Percentiles rank a stretch among this genome's conserved stretches.
Conservation (phyloP, 2,329 filamentous ascomycete genomes). For the Cladosporium sp. region DNA sequence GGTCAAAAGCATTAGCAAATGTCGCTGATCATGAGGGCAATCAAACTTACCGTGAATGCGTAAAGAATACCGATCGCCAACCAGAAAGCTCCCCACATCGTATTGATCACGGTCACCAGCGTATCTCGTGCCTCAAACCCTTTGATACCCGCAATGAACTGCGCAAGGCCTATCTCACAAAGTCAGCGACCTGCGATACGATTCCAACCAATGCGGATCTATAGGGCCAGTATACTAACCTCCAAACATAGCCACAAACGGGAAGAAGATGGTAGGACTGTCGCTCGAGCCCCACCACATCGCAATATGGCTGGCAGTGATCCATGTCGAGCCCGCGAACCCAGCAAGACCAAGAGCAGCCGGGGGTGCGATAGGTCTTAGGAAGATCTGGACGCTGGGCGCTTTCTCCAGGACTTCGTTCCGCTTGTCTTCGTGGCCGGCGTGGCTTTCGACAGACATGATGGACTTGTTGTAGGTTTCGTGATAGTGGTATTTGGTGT, state of each 20-base stretch:
- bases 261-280: conserved; percentile 33
- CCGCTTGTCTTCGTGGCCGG: conserved; percentile 13
- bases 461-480: neutral
- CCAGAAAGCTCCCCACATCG: conserved; percentile 30
- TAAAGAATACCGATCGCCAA: conserved; percentile 27
- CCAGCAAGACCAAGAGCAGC: conserved; percentile 34
- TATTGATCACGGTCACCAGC: conserved; percentile 29
- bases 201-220: neutral
- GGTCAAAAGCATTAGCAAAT: neutral
- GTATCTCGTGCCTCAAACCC: conserved; percentile 29
- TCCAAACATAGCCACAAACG: conserved; percentile 32
- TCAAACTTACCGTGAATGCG: conserved; percentile 13
- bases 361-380: conserved; percentile 34
- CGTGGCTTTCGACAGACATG: conserved; percentile 16
- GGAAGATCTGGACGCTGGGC: conserved; percentile 30
- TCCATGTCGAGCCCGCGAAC: conserved; percentile 34
- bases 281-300: conserved; percentile 27
- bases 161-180: conserved; percentile 25
- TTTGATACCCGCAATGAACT: conserved; percentile 32
- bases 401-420: conserved; percentile 7
- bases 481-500: neutral
- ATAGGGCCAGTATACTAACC: neutral
- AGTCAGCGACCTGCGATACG: neutral
- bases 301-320: conserved; percentile 28
- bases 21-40: neutral